phyloP scores from a whole-genome alignment of 2,329 filamentous ascomycete species.

The Talaromyces sp. region DNA sequence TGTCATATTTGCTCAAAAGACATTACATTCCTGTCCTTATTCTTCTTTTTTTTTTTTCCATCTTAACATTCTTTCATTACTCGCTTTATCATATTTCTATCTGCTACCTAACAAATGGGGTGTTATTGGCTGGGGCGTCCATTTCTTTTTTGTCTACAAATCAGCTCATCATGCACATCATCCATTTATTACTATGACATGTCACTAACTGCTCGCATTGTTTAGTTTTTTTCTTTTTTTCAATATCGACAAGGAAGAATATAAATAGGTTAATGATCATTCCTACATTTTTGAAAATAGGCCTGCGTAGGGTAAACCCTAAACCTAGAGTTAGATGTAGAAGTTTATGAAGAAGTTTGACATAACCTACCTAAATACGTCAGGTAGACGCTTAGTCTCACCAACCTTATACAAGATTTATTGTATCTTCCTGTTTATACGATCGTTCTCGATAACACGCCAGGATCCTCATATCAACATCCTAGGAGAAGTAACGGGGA shows the following conservation, averaged over 20 bases:
- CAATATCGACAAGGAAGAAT: background rate
- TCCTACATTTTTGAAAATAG: background rate
- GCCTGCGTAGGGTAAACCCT: background rate
- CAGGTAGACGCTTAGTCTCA: background rate
- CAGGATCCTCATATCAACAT: background rate
- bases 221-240: background rate
- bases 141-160: background rate
- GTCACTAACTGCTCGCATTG: background rate
- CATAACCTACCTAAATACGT: background rate
- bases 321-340: background rate
- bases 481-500: background rate
- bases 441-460: background rate
- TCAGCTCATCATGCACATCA: slow-evolving; percentile 4
- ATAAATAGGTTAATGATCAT: background rate
- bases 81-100: background rate
- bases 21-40: background rate
- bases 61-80: background rate
- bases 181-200: background rate
- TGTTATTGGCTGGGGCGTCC: background rate
- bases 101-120: background rate
- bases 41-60: background rate
- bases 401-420: background rate
- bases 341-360: background rate
- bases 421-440: background rate
- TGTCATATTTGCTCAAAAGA: background rate